Evolutionary conservation across 2,329 filamentous ascomycete species (phyloP), one percentile per base, ranked within the genome.

Genomic region (Endocalyx cinctus): DNA sequence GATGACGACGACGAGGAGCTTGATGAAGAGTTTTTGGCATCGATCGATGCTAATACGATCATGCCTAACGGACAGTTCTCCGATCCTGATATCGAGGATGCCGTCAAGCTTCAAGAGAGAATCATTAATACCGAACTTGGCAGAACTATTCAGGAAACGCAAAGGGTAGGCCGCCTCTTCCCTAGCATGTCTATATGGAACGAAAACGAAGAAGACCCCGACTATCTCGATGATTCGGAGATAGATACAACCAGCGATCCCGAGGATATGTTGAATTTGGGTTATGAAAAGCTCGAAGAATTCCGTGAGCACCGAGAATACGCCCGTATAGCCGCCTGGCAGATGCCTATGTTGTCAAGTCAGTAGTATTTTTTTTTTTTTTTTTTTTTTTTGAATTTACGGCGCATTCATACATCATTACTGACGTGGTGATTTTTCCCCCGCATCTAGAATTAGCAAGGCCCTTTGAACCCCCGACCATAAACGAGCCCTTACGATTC

Each of bases 321-420:
- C 59, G 82, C 85, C 29, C 77, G 92, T 33, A 70, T 95, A 48
- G 80, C 85, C 29, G 87, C 88, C 16, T 98, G 92, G 89, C 92
- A 98, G 62, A 86, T 98, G 83, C 92, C 92, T 8, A 66, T 95
- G 42, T 69, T 98, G 39, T 79, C 82, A 38, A 85, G 89, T 95
- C 76, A 60, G 86, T 72, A 16, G n/a, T 29, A 14, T 14, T 25
- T 31, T 17, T 6, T n/a, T 12, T 3, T 18, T 16, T 12, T 29
- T 6, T n/a, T 14, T 7, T 12, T 1, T 11, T 10, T 11, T 15
- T 23, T 17, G 13, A 27, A 27, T 33, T 33, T n/a, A n/a, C n/a
- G n/a, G n/a, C n/a, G n/a, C n/a, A n/a, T n/a, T n/a, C n/a, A n/a
- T n/a, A n/a, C n/a, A n/a, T n/a, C n/a, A 12, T 44, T 25, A 10